Evolutionary conservation across 768 basidiomycete species (phyloP), one percentile per base, ranked within the genome.

Genomic region (Lentinula edodes): DNA sequence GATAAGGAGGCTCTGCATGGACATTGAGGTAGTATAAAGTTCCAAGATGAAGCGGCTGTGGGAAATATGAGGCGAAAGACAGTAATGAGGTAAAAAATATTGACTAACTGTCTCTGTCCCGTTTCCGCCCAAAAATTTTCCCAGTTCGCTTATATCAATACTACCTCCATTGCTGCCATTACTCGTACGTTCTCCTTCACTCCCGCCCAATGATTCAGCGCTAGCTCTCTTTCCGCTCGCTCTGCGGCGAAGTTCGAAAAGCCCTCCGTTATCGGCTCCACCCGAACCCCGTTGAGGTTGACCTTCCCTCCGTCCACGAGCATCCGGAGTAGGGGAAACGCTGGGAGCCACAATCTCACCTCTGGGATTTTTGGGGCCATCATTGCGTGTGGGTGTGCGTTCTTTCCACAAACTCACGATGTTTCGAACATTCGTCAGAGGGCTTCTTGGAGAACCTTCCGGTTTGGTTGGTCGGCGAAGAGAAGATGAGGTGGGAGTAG

Each of bases 11-110:
- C 4, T 83, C 70, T 0, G 89, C 88, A 68, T 97, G 95, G 0
- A 96, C 95, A 61, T 97, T 96, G 58, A 97, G 83, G 69, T 94
- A 97, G 89, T 92, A 96, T 0, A 97, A 74, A 13, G 87, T 76
- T 13, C 95, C 95, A 43, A 92, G 89, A 61, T 91, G 88, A 12
- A 92, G 76, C 4, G 94, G 93, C 95, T 96, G n/a, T 66, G 53
- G n/a, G n/a, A 39, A 18, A 56, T 66, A 53, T 68, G 20, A 56
- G 61, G 51, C 66, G 66, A 64, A 62, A 66, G 64, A 58, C 67
- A 61, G 55, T 12, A 56, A 45, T 35, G 34, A 32, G 23, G 42
- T 45, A 54, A 61, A 59, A 15, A 12, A 63, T 59, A 62, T 38
- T 43, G 46, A 75, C 81, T 63, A 56, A 83, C 83, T 45, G 80